phyloP scores from a whole-genome alignment of 1,284 basidiomycete species.

The Laetiporus sulphureus region DNA sequence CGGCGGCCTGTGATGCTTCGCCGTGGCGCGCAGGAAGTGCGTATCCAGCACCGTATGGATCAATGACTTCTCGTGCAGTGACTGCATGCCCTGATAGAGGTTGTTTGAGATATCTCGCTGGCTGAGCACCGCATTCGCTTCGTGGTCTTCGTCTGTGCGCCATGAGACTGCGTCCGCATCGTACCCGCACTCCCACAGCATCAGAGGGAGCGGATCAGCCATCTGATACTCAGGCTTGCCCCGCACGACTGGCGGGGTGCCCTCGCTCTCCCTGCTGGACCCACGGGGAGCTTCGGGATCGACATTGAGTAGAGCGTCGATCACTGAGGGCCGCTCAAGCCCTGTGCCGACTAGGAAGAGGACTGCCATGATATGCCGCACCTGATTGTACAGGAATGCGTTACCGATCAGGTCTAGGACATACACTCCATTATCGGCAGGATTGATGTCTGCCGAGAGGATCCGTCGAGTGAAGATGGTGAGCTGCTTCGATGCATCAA shows the following conservation, averaged over 20 bases:
- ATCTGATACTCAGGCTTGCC: slow-evolving; percentile 90
- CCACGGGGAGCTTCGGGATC: slow-evolving; percentile 28
- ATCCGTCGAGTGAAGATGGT: slow-evolving; percentile 69
- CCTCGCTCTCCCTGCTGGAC: slow-evolving; percentile 27
- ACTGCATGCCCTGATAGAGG: slow-evolving; percentile 56
- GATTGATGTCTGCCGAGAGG: slow-evolving; percentile 54
- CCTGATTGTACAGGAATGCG: slow-evolving; percentile 96
- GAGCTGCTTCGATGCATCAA: slow-evolving; percentile 94
- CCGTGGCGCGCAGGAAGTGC: slow-evolving; percentile 56
- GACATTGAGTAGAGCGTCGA: slow-evolving; percentile 75
- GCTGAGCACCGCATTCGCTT: slow-evolving; percentile 22
- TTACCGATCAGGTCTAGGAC: slow-evolving; percentile 86
- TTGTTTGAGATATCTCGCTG: slow-evolving; percentile 25
- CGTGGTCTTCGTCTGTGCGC: slow-evolving; percentile 51
- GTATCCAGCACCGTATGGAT: slow-evolving; percentile 53
- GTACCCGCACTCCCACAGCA: slow-evolving; percentile 92
- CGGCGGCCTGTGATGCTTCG: slow-evolving; percentile 36
- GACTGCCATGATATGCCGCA: slow-evolving; percentile 92
- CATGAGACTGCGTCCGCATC: slow-evolving; percentile 62
- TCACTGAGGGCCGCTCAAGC: slow-evolving; percentile 69
- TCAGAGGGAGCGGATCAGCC: slow-evolving; percentile 85
- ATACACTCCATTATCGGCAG: slow-evolving; percentile 42
- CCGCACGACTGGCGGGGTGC: slow-evolving; percentile 42
- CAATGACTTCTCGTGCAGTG: slow-evolving; percentile 47
- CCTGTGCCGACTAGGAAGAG: slow-evolving; percentile 86